These are phyloP conservation scores for Fusarium sp. DNA, from an alignment of 2,329 filamentous ascomycete genomes.

Conservation along the genomic window DNA sequence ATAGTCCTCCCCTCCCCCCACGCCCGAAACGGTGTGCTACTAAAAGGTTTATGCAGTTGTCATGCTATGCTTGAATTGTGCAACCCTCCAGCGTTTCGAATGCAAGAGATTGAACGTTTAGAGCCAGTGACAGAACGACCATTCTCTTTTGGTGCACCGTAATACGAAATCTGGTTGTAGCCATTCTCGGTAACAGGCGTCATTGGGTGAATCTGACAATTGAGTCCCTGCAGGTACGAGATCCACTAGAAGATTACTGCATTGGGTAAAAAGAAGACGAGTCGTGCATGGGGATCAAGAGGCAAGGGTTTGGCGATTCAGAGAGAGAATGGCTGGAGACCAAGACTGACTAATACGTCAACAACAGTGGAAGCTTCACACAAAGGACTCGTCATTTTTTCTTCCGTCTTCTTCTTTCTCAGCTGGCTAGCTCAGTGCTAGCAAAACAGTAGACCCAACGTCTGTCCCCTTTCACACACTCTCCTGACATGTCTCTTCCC, in stretches of 20 bases:
- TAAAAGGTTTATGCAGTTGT: not conserved
- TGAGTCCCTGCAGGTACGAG: constrained; percentile 33
- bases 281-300: constrained; percentile 32
- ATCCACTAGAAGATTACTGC: constrained; percentile 24
- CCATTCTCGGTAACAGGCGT: constrained; percentile 29
- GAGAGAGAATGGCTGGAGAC: not conserved
- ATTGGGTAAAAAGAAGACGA: constrained; percentile 26
- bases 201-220: constrained; percentile 21
- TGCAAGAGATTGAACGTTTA: constrained; percentile 15
- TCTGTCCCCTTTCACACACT: not conserved
- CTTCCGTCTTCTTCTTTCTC: not conserved
- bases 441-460: constrained; percentile 7
- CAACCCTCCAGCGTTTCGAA: constrained; percentile 9
- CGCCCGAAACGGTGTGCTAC: not conserved
- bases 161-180: constrained; percentile 6
- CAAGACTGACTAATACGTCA: not conserved
- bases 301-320: constrained; percentile 24
- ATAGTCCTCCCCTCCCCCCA: not conserved
- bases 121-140: not conserved
- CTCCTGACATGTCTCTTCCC: constrained; percentile 4
- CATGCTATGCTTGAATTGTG: constrained; percentile 14
- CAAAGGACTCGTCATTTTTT: not conserved
- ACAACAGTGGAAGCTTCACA: constrained; percentile 1
- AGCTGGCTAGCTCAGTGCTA: not conserved
- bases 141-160: constrained; percentile 22